phyloP scores from a whole-genome alignment of 257 asterid genomes.

The Anisodus acutangulus region DNA sequence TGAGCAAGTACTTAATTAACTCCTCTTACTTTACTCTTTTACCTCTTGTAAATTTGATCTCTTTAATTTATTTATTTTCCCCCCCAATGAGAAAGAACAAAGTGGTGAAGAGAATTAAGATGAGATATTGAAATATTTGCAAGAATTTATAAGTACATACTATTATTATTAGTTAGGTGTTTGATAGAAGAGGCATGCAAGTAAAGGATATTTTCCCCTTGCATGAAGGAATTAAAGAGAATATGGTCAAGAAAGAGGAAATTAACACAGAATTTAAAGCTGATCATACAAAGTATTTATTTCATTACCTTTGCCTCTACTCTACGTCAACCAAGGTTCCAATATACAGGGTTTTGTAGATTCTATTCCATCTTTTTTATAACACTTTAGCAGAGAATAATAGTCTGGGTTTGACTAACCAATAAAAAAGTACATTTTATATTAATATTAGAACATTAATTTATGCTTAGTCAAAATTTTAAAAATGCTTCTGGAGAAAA shows the following conservation, averaged over 20 bases:
- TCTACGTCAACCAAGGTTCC: not conserved
- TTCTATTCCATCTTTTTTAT: too few species aligned
- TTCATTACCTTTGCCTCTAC: not conserved
- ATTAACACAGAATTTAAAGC: not conserved
- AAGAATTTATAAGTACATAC: not conserved
- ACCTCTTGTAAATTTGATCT: not conserved
- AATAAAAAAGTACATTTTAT: too few species aligned
- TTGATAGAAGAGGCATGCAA: conserved; percentile 34
- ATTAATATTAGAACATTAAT: too few species aligned
- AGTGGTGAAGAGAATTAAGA: not conserved
- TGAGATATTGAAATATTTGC: not conserved
- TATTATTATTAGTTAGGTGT: not conserved
- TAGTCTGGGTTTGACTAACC: too few species aligned
- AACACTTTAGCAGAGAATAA: too few species aligned
- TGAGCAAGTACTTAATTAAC: not conserved
- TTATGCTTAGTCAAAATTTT: too few species aligned
- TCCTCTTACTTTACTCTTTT: not conserved
- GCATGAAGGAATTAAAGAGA: conserved; percentile 33
- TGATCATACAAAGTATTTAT: not conserved
- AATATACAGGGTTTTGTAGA: too few species aligned
- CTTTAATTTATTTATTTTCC: not conserved
- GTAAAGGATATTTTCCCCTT: conserved; percentile 60
- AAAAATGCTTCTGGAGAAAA: too few species aligned
- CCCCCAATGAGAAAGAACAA: not conserved
- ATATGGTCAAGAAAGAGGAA: conserved; percentile 35